Base-by-base conservation (phyloP, 345 rosid species). In the Eucalyptus brandiana region DNA sequence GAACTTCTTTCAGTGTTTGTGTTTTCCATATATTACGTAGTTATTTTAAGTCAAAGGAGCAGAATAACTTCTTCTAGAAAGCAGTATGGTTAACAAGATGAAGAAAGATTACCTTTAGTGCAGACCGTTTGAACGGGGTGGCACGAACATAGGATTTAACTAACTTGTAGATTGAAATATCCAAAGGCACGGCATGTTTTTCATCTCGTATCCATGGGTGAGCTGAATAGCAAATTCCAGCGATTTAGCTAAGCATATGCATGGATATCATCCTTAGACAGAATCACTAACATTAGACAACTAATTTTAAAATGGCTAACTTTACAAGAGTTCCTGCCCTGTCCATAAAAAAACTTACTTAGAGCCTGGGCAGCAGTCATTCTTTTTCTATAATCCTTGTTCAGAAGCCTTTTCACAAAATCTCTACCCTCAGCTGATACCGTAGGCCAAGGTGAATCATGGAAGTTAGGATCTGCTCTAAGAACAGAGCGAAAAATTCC, bases 321-420 rank as follows among this genome's bases (percentile, higher is more conserved):
- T 21, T 21, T 12, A 76, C 85, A 76, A 76, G 83, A 76, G 47
- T 76, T 37, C 85, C 85, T 76, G 16, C 85, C 85, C 30, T 45
- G 18, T 65, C n/a, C 48, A 87, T 32, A 40, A 12, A 53, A 69
- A 58, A 88, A 92, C 94, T 92, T 95, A 98, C 99, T 90, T 89
- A 97, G 93, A 89, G 99, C 99, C 94, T 97, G 99, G 86, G 96
- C 95, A 69, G 99, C 98, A 44, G 99, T 97, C 97, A 98, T 96
- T 95, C 99, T 94, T 95, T 97, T 98, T 93, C 99, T 93, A 88
- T 95, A 95, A 90, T 98, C 99, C 95, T 98, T 98, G 92, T 94
- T 98, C 89, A 97, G 93, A 91, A 96, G 99, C 93, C 99, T 93
- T 94, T 93, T 95, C 89, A 96, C 98, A 88, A 98, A 98, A 90